Evolutionary conservation across 148 eudicot species (phyloP).

Genomic region (Rhododendron mucronatum): DNA sequence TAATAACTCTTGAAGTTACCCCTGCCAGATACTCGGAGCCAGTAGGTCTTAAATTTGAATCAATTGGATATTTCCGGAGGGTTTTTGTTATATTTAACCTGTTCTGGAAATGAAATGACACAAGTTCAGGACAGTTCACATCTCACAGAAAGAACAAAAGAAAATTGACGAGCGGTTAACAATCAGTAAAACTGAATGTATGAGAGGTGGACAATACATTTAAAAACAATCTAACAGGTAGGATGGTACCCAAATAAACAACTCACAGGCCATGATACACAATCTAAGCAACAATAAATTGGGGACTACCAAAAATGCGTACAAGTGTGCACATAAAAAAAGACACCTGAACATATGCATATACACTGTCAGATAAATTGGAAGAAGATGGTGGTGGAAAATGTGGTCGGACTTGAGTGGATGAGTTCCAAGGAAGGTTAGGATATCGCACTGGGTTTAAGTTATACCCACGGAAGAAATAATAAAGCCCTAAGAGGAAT

Average conservation of each 20-base stretch:
- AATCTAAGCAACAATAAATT: slow-evolving; percentile 1
- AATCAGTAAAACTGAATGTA: not conserved
- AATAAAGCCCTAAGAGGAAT: not conserved
- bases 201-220: not conserved
- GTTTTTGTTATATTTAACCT: slow-evolving; percentile 96
- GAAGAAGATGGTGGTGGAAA: slow-evolving; percentile 1
- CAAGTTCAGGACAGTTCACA: slow-evolving; percentile 28
- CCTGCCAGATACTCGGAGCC: slow-evolving; percentile 73
- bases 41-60: slow-evolving; percentile 52
- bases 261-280: no score
- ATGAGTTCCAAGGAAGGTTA: not conserved
- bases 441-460: not conserved
- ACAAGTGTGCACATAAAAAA: not conserved
- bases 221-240: not conserved
- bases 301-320: not conserved
- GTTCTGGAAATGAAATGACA: slow-evolving; percentile 62
- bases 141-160: not conserved
- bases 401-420: not conserved
- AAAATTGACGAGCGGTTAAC: not conserved
- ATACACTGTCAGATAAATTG: not conserved
- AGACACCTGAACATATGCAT: not conserved
- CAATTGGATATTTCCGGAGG: slow-evolving; percentile 77
- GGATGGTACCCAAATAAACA: not conserved
- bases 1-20: slow-evolving; percentile 36
- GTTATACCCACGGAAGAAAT: not conserved